Evolutionary conservation across 768 basidiomycete species (phyloP).

Genomic region (Phlebiopsis flavidoalba): DNA sequence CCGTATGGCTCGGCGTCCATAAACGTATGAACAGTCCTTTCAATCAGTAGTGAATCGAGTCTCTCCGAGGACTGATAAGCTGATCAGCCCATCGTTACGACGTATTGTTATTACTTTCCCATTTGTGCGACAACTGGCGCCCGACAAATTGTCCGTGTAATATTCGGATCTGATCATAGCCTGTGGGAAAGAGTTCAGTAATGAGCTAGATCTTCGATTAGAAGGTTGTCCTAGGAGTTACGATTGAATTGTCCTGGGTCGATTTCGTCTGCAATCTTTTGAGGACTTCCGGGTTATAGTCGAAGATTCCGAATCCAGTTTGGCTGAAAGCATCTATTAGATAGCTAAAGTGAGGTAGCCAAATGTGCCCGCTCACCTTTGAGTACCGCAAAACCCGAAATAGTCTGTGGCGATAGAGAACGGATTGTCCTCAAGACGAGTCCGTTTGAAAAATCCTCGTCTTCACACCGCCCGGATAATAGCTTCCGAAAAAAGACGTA

Average conservation of each 20-base stretch:
- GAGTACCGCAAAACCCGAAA: background rate
- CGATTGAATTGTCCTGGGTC: background rate
- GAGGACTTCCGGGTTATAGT: background rate
- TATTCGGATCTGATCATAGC: constrained; percentile 20
- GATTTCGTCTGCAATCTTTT: background rate
- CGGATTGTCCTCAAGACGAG: background rate
- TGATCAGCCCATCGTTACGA: constrained; percentile 24
- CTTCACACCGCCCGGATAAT: constrained; percentile 25
- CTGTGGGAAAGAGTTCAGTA: background rate
- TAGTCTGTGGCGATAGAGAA: background rate
- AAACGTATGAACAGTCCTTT: constrained; percentile 17
- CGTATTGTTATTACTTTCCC: constrained; percentile 22
- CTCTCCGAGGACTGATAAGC: constrained; percentile 26
- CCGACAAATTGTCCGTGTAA: constrained; percentile 19
- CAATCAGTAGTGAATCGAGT: constrained; percentile 21
- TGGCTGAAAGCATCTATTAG: background rate
- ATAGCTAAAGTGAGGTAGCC: too few relatives aligned
- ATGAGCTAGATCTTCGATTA: too few relatives aligned
- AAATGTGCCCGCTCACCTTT: background rate
- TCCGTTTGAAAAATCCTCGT: background rate
- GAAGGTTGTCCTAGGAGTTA: too few relatives aligned
- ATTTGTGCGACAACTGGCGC: constrained; percentile 16
- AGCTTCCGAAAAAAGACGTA: constrained; percentile 21
- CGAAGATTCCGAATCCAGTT: background rate
- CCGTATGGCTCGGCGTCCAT: too few relatives aligned